Evolutionary conservation across 331 rosid genomes (phyloP).

Genomic region (Acacia concinna): DNA sequence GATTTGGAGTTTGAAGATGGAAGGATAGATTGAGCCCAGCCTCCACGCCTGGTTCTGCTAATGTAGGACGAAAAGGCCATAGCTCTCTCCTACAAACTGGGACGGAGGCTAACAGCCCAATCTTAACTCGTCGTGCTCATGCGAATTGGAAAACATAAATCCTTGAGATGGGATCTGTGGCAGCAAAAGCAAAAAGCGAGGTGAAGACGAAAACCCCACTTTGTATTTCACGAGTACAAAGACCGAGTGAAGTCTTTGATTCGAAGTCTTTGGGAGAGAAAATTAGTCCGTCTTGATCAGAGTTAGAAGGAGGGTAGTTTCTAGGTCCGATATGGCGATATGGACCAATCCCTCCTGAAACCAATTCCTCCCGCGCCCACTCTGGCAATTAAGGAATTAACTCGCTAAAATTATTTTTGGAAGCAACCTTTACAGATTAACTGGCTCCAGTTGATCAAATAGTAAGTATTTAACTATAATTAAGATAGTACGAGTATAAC

Average conservation of each 20-base stretch:
- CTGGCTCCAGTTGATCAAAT: too few relatives aligned
- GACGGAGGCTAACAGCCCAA: not conserved
- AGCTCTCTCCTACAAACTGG: not conserved
- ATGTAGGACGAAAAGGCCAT: conserved; percentile 70
- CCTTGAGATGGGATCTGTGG: conserved; percentile 14
- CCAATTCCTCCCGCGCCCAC: not conserved
- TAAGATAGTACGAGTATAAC: too few relatives aligned
- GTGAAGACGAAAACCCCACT: conserved; percentile 6
- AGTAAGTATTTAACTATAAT: too few relatives aligned
- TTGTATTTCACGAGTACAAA: not conserved
- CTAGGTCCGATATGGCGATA: not conserved
- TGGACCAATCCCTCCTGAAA: not conserved
- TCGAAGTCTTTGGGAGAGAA: not conserved
- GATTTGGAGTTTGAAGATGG: conserved; percentile 79
- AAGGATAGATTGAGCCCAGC: conserved; percentile 61
- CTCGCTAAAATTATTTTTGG: too few relatives aligned
- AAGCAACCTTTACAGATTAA: too few relatives aligned
- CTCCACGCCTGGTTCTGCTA: conserved; percentile 65
- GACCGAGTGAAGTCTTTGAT: not conserved
- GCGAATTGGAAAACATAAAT: not conserved
- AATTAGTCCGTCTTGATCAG: not conserved
- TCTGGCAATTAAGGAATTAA: too few relatives aligned
- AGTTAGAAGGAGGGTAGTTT: not conserved
- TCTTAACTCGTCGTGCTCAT: not conserved
- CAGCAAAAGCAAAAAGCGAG: not conserved